Base-by-base conservation (phyloP, 2,329 filamentous ascomycete genomes). In the Pseudopyrenochaeta lycopersici region DNA sequence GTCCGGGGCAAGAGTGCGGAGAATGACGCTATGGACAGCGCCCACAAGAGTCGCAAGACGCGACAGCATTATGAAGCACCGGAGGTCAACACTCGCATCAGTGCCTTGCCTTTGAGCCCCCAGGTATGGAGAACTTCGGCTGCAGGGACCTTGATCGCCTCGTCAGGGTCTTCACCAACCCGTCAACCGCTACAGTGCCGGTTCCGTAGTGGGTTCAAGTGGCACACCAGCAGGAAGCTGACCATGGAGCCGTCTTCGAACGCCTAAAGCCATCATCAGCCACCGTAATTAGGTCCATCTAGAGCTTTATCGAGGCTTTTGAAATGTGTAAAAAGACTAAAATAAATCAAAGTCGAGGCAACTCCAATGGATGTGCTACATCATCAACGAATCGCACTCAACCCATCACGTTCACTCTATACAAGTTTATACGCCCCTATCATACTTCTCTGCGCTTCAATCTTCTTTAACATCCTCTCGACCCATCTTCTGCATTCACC, bases 1-100 rank as follows among this genome's bases (percentile, higher is more conserved):
- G 21, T 43, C 47, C 46, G 47, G 52, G 52, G 43, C 31, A 33
- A 47, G 42, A 41, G 20, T 55, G 47, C 27, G 52, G 47, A 55
- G 52, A 45, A 27, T 20, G 39, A 21, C 38, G 40, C 38, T 43
- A 36, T 30, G 30, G 31, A 21, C 20, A n/a, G 17, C 23, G 6
- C 31, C 6, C 35, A 12, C 32, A 17, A 20, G 36, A 42, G 33
- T n/a, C 15, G 30, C 46, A 21, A 15, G 38, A 43, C 35, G 30
- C 46, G 39, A 49, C 35, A 36, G 32, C 20, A 23, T 27, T 21
- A 23, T 14, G 7, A 23, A 12, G 36, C 20, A 23, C 36, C 18
- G 21, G 11, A 15, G 18, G 4, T 20, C 11, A 5, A 14, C 14
- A 9, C 9, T 39, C 36, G 36, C 36, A 3, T 39, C 36, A 21